Percentiles rank a stretch among this genome's conserved stretches.
phyloP scores from a whole-genome alignment of 257 asterid genomes.

The Leptodermis oblonga region DNA sequence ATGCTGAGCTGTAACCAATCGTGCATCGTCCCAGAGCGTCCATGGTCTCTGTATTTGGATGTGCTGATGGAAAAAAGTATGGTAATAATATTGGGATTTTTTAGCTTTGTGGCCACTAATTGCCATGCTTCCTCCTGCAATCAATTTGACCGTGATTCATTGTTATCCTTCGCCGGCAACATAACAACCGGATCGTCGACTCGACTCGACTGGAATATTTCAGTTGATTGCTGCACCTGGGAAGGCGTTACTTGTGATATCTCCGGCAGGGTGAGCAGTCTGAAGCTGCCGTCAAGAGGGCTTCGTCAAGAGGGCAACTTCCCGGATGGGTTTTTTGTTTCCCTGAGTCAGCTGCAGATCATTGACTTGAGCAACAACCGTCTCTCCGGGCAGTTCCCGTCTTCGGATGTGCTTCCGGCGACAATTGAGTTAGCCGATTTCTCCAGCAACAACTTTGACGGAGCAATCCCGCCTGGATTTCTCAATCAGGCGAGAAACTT shows the following conservation, averaged over 20 bases:
- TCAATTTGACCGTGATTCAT: slow-evolving; percentile 39
- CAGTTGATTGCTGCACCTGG: slow-evolving; percentile 79
- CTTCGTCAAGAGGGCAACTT: slow-evolving; percentile 56
- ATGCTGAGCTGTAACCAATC: too few species aligned
- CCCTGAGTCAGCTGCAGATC: slow-evolving; percentile 31
- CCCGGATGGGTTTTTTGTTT: slow-evolving; percentile 48
- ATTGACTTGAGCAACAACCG: slow-evolving; percentile 76
- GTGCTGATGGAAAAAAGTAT: slow-evolving; percentile 18
- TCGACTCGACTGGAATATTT: slow-evolving; percentile 55
- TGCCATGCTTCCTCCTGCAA: slow-evolving; percentile 43
- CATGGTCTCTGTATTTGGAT: too few species aligned
- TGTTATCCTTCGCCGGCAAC: slow-evolving; percentile 41
- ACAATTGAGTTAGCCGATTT: slow-evolving; percentile 32
- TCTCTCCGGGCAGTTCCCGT: slow-evolving; percentile 38
- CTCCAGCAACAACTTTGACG: slow-evolving; percentile 25
- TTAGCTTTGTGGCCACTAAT: slow-evolving; percentile 26
- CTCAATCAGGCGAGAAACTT: slow-evolving; percentile 38
- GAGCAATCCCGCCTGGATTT: slow-evolving; percentile 40
- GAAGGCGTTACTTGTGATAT: slow-evolving; percentile 73
- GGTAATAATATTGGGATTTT: slow-evolving; percentile 10
- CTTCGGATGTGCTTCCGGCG: slow-evolving; percentile 35
- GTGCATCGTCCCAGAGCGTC: too few species aligned
- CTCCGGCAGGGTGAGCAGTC: slow-evolving; percentile 45
- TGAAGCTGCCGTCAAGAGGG: slow-evolving; percentile 68
- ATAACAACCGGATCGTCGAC: slow-evolving; percentile 31